A percentile compares a stretch with the other conserved stretches of the same genome.
Evolutionary conservation across 2,329 filamentous ascomycete genomes (phyloP).

Genomic region (Ophiostoma australiae): DNA sequence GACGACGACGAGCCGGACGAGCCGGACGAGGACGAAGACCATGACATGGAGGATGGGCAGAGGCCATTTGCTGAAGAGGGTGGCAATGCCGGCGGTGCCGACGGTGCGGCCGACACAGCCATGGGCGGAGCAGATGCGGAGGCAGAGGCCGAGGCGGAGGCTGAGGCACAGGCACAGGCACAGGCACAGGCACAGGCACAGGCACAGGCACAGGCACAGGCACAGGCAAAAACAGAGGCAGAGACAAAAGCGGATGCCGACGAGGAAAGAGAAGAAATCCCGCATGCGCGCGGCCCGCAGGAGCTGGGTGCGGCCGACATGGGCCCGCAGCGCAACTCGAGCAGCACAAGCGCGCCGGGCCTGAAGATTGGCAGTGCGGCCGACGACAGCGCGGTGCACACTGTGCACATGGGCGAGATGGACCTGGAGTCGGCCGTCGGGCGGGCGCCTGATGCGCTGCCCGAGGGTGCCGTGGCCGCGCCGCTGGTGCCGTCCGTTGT

Average conservation of each 20-base stretch:
- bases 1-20: slow-evolving; percentile 15
- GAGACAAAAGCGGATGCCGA: slow-evolving; percentile 9
- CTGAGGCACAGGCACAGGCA: neutral
- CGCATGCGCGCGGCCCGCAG: slow-evolving; percentile 79
- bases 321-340: slow-evolving; percentile 59
- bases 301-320: slow-evolving; percentile 82
- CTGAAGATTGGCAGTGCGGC: slow-evolving; percentile 29
- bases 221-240: slow-evolving; percentile 21
- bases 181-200: neutral
- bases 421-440: slow-evolving; percentile 59
- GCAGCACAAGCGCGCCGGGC: slow-evolving; percentile 30
- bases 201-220: neutral
- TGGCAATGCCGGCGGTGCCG: slow-evolving; percentile 14
- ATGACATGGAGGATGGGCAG: slow-evolving; percentile 11
- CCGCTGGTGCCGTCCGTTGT: slow-evolving; percentile 18
- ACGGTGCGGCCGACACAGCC: slow-evolving; percentile 28
- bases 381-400: slow-evolving; percentile 39
- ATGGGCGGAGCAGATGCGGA: slow-evolving; percentile 11
- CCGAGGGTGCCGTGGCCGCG: slow-evolving; percentile 25
- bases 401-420: slow-evolving; percentile 44
- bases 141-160: neutral
- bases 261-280: slow-evolving; percentile 51
- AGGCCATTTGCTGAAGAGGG: neutral
- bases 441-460: slow-evolving; percentile 38
- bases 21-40: slow-evolving; percentile 15